Base-by-base conservation (phyloP, 345 rosid species). In the Hibiscus syriacus region DNA sequence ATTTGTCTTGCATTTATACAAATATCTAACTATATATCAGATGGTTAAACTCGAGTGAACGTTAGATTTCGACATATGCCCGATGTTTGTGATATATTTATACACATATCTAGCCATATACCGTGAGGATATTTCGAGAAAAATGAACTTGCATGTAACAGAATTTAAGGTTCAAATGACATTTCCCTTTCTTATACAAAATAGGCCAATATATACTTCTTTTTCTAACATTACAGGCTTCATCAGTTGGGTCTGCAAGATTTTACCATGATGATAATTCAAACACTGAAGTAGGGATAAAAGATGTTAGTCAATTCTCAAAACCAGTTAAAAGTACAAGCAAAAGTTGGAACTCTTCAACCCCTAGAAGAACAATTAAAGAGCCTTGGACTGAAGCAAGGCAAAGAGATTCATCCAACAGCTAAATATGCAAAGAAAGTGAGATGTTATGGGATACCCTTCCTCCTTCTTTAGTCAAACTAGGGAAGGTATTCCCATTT, bases 371-470 rank as follows among this genome's bases (percentile, higher is more conserved):
- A 50, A 50, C 32, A 49, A 49, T 60, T 8, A 65, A 72, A 22
- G 84, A 69, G 58, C 67, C 73, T 22, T n/a, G 30, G 10, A 59
- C 74, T 53, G 71, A 68, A 50, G 64, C 70, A 60, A 66, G 72
- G 57, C 49, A 53, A 55, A 27, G 29, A 1, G 46, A 45, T 14
- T 53, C 74, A 32, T 38, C 39, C 10, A 32, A 26, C 5, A 73
- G 80, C 14, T 74, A 72, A 63, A 68, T 38, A 60, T 64, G 76
- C n/a, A 67, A 58, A 30, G 87, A 80, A 53, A 71, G 68, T 56
- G 71, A 68, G 68, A 80, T 80, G 59, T 45, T 79, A 19, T 84
- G 90, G 92, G 80, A 78, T 58, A 70, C 81, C 29, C 85, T 88
- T 72, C 85, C 95, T 59, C 68, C 88, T 4, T 69, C 68, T 41